phyloP scores from a whole-genome alignment of 305 asterid species.

The Fraxinus greggii region DNA sequence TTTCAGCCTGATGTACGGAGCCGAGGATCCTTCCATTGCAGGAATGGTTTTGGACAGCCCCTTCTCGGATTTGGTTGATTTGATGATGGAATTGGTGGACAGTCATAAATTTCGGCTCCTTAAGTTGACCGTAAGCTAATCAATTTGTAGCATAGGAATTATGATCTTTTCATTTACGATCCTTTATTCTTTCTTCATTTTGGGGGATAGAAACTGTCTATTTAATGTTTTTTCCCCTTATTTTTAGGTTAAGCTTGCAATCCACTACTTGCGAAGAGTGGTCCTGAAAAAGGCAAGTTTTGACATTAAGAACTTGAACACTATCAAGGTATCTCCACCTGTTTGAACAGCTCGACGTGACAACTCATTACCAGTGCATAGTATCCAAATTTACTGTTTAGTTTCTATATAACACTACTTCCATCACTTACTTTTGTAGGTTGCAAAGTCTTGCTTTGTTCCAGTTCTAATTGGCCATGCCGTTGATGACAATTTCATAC shows the following conservation, averaged over 20 bases:
- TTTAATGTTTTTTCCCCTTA: slow-evolving; percentile 5
- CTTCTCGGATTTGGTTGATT: slow-evolving; percentile 82
- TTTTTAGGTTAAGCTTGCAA: slow-evolving; percentile 75
- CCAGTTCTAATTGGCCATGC: slow-evolving; percentile 89
- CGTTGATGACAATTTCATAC: slow-evolving; percentile 81
- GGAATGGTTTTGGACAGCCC: slow-evolving; percentile 97
- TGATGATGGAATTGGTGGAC: slow-evolving; percentile 94
- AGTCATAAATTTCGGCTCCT: slow-evolving; percentile 82
- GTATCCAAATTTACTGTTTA: neutral
- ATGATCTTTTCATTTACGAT: slow-evolving; percentile 6
- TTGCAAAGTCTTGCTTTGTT: slow-evolving; percentile 79
- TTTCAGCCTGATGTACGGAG: slow-evolving; percentile 90
- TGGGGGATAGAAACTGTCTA: neutral
- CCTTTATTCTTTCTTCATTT: slow-evolving; percentile 1
- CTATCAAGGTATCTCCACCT: slow-evolving; percentile 64
- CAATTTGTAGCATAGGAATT: neutral
- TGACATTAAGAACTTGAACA: slow-evolving; percentile 67
- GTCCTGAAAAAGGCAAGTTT: slow-evolving; percentile 77
- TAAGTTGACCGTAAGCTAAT: slow-evolving; percentile 66
- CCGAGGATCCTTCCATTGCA: slow-evolving; percentile 92
- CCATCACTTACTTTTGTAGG: slow-evolving; percentile 37
- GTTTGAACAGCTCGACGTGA: neutral
- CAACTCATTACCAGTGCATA: neutral
- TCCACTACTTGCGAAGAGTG: slow-evolving; percentile 78
- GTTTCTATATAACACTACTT: slow-evolving; percentile 5